phyloP scores from a whole-genome alignment of 2,329 filamentous ascomycete species.

The Alternaria novae-zelandiae region DNA sequence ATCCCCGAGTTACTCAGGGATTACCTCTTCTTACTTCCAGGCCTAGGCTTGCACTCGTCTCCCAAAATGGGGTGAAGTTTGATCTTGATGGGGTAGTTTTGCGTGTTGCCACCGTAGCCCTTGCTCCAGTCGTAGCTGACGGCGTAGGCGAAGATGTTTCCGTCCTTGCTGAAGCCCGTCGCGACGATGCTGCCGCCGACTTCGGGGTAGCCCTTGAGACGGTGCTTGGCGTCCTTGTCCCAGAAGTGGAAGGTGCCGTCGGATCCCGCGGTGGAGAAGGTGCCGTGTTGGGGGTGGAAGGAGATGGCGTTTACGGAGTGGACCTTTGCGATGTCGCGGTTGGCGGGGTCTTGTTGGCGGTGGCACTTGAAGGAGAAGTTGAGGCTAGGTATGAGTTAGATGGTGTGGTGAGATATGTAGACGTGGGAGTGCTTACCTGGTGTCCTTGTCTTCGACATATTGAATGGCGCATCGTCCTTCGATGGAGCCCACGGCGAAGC shows the following conservation, averaged over 20 bases:
- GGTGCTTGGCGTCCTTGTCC: slow-evolving; percentile 69
- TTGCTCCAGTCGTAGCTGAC: slow-evolving; percentile 99
- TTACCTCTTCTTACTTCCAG: slow-evolving; percentile 56
- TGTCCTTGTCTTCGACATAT: slow-evolving; percentile 96
- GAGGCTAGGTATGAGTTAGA: slow-evolving; percentile 53
- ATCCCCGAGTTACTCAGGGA: not conserved
- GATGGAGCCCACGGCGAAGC: slow-evolving; percentile 94
- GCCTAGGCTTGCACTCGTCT: slow-evolving; percentile 59
- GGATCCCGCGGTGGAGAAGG: slow-evolving; percentile 95
- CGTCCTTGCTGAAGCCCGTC: slow-evolving; percentile 88
- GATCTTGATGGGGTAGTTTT: slow-evolving; percentile 58
- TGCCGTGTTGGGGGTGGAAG: slow-evolving; percentile 95
- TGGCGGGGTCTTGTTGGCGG: slow-evolving; percentile 72
- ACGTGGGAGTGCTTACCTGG: slow-evolving; percentile 55
- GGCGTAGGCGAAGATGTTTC: slow-evolving; percentile 68
- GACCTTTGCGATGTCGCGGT: slow-evolving; percentile 78
- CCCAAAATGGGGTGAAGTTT: slow-evolving; percentile 57
- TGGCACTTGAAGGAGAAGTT: slow-evolving; percentile 99
- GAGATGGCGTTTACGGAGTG: slow-evolving; percentile 97
- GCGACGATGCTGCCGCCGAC: slow-evolving; percentile 80
- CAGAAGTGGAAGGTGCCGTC: slow-evolving; percentile 98
- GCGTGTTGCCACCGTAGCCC: slow-evolving; percentile 84
- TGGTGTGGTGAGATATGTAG: not conserved
- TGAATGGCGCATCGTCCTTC: slow-evolving; percentile 98
- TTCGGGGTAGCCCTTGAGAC: slow-evolving; percentile 68